These are phyloP conservation scores for Rhododendron mucronatum DNA, from an alignment of 148 eudicot species.

Conservation along the genomic window DNA sequence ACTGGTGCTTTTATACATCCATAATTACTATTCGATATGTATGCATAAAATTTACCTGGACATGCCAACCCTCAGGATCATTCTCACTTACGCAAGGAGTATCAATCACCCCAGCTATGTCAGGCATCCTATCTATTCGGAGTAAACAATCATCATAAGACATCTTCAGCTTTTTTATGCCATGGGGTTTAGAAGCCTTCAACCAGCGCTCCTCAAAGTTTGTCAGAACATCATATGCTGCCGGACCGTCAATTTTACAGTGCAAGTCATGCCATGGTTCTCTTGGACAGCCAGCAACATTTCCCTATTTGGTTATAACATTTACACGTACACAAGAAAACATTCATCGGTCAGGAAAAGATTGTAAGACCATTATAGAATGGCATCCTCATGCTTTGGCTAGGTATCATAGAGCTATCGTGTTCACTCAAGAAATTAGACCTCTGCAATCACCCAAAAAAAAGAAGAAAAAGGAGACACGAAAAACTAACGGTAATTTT, in stretches of 20 bases:
- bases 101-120: conserved; percentile 54
- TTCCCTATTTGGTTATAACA: conserved; percentile 48
- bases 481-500: background rate
- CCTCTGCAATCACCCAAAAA: background rate
- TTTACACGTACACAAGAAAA: background rate
- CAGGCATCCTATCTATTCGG: conserved; percentile 67
- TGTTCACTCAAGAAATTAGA: background rate
- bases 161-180: conserved; percentile 62
- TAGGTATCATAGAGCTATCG: background rate
- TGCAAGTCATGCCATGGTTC: conserved; percentile 99
- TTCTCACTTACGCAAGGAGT: conserved; percentile 47
- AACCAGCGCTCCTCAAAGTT: conserved; percentile 95
- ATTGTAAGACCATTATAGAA: background rate
- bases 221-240: conserved; percentile 86
- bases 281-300: conserved; percentile 72
- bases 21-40: background rate
- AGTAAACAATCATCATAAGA: conserved; percentile 78
- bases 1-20: background rate
- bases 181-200: conserved; percentile 76
- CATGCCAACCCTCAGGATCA: conserved; percentile 87
- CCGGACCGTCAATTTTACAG: conserved; percentile 90
- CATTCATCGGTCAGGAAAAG: background rate
- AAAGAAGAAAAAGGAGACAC: background rate
- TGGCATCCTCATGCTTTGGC: conserved; percentile 4
- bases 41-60: conserved; percentile 49